A percentile compares a stretch with the other conserved stretches of the same genome.
phyloP scores from a whole-genome alignment of 2,329 filamentous ascomycete species.

The Fusarium heterosporum region DNA sequence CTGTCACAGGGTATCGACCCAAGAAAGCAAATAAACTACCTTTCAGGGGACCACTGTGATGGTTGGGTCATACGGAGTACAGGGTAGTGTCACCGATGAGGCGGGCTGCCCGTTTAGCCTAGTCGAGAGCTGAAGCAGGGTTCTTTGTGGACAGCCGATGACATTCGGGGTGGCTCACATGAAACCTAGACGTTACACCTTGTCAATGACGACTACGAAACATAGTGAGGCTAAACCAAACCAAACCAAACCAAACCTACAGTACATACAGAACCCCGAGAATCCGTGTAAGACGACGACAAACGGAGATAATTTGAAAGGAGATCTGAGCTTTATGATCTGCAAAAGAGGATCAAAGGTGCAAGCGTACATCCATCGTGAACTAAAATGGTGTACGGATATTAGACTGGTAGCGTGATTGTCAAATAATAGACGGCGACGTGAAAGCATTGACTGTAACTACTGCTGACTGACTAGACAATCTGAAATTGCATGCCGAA shows the following conservation, averaged over 20 bases:
- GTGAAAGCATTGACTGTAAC: neutral
- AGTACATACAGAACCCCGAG: no score
- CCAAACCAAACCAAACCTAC: no score
- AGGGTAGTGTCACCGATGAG: conserved; percentile 38
- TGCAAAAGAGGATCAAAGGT: neutral
- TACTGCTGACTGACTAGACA: neutral
- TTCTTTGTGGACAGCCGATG: conserved; percentile 32
- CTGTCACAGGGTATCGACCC: neutral
- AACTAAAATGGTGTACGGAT: neutral
- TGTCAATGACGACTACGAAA: conserved; percentile 36
- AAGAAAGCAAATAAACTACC: conserved; percentile 21
- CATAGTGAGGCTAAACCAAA: conserved; percentile 1
- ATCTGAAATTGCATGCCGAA: conserved; percentile 25
- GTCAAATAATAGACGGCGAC: neutral
- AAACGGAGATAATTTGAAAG: no score
- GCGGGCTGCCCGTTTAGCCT: conserved; percentile 36
- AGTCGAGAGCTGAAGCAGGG: conserved; percentile 38
- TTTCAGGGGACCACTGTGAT: conserved; percentile 21
- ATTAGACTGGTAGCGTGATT: no score
- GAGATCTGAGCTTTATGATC: neutral
- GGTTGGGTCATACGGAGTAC: conserved; percentile 13
- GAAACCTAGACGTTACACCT: conserved; percentile 32
- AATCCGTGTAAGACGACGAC: no score
- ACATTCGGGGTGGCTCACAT: conserved; percentile 39
- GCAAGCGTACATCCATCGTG: neutral